Evolutionary conservation across 306 rosid species (phyloP).

Genomic region (Hippophae tibetana): DNA sequence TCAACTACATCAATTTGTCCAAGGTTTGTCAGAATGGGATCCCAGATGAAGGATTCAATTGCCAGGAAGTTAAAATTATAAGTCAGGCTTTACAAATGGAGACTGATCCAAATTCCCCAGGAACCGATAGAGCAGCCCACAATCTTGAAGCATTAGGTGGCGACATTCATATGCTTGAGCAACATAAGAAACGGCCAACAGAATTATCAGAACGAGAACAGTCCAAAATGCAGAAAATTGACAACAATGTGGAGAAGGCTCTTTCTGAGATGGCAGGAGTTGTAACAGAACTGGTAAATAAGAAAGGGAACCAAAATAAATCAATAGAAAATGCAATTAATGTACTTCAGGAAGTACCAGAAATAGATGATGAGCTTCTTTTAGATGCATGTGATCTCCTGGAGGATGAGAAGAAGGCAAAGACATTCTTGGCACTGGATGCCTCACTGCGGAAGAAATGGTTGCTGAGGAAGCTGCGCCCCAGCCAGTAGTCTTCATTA

Average conservation of each 20-base stretch:
- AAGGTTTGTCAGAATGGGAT: slow-evolving; percentile 36
- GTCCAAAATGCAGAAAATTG: slow-evolving; percentile 21
- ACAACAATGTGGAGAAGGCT: slow-evolving; percentile 32
- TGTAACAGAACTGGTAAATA: slow-evolving; percentile 38
- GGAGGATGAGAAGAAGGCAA: slow-evolving; percentile 60
- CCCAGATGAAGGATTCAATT: slow-evolving; percentile 21
- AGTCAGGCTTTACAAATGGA: slow-evolving; percentile 17
- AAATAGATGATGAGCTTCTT: slow-evolving; percentile 56
- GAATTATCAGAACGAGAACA: slow-evolving; percentile 10
- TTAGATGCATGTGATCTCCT: slow-evolving; percentile 70
- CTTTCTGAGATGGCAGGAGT: slow-evolving; percentile 48
- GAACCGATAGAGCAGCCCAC: slow-evolving; percentile 18
- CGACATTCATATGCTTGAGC: slow-evolving; percentile 10
- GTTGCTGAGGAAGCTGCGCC: slow-evolving; percentile 64
- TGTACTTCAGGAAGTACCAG: slow-evolving; percentile 58
- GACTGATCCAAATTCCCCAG: slow-evolving; percentile 9
- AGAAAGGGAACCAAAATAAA: slow-evolving; percentile 22
- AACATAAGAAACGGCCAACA: slow-evolving; percentile 29
- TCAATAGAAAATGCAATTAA: slow-evolving; percentile 43
- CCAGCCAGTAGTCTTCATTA: slow-evolving; percentile 2
- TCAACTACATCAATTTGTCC: slow-evolving; percentile 35
- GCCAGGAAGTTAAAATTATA: slow-evolving; percentile 13
- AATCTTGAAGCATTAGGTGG: slow-evolving; percentile 14
- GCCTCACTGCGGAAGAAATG: slow-evolving; percentile 51
- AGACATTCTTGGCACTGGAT: slow-evolving; percentile 56